Evolutionary conservation across 169 alveolate genomes (phyloP), one percentile per base, ranked within the genome.

Genomic region (Sarcocystis neurona): DNA sequence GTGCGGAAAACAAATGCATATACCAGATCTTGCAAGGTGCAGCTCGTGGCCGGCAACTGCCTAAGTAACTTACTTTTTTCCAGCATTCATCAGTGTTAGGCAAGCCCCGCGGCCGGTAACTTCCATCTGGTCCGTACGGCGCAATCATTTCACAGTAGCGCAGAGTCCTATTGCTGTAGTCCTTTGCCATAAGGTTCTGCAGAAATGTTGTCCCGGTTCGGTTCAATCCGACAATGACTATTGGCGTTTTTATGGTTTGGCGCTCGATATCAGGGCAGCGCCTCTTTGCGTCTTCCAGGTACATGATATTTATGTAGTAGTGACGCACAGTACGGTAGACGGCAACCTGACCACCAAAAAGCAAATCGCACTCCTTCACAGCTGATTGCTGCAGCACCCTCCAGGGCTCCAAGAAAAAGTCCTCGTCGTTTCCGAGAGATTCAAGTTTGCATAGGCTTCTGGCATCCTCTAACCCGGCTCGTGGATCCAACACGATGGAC

Each of bases 181-280:
- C 94, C 32, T 79, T 68, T 32, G 92, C 89, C 87, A 91, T 68
- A 20, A 91, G 79, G 84, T 80, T 78, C 58, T 87, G 94, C 0
- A 91, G 85, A 87, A 91, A 79, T 2, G 92, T 91, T 10, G 92
- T 87, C 60, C 92, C 94, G 20, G 94, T 68, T n/a, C 94, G 90
- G 63, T 86, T 86, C 53, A 87, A 88, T 0, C 94, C 94, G 43
- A 84, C 90, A 53, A 87, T 91, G 75, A 91, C 53, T 30, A 91
- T 66, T 6, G 94, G 94, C 58, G 70, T 23, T 41, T 41, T 47
- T 1, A 91, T 47, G 56, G 48, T 78, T 30, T 63, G 87, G 70
- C 72, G 80, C 63, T 66, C 90, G 4, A 91, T 91, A 39, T 84
- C 91, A 8, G 94, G 94, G 43, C 80, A 84, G 50, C 56, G 41